Evolutionary conservation across 495 filamentous ascomycete genomes (phyloP), one percentile per base, ranked within the genome.

Genomic region (Penicillium soppii): DNA sequence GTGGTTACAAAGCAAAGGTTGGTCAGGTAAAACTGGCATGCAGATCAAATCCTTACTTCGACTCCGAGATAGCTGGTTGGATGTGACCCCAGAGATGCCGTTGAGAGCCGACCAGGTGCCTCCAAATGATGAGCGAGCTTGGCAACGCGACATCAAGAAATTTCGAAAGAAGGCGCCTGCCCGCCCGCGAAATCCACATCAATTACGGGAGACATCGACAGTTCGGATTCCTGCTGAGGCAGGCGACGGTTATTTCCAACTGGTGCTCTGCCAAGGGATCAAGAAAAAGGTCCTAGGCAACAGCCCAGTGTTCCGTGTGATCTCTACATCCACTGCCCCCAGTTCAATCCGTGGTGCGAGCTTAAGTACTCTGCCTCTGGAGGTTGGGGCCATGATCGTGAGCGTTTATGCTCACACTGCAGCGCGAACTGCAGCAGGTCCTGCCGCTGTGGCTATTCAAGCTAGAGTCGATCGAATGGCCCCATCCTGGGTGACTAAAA

Each of bases 11-110:
- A 76, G 73, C 56, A 82, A 82, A 44, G 85, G 85, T 15, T 87
- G 79, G 75, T 79, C 79, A 0, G 85, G 85, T 7, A 85, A 86
- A 53, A 80, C 81, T 15, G 85, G 85, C 17, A 87, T 88, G 84
- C 74, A 76, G 20, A 67, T 82, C 25, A 86, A 85, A 58, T 75
- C 82, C 2, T 56, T 86, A 7, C 59, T 87, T 13, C 76, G 77
- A 15, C 65, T 76, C 0, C 79, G 76, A 32, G 68, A 75, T 15
- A 70, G 68, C 65, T 88, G 85, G 85, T 58, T 88, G 1, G 73
- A 88, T 47, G 83, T 87, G 4, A 87, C 85, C 0, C 85, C 85
- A 0, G 63, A 73, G 2, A 62, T 72, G 6, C 67, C 72, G n/a
- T 61, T 79, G 0, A 52, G 61, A 8, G 53, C 75, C 0, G 63